Evolutionary conservation across 1,139 yeast species (phyloP).

Genomic region (Wickerhamomyces sp.): DNA sequence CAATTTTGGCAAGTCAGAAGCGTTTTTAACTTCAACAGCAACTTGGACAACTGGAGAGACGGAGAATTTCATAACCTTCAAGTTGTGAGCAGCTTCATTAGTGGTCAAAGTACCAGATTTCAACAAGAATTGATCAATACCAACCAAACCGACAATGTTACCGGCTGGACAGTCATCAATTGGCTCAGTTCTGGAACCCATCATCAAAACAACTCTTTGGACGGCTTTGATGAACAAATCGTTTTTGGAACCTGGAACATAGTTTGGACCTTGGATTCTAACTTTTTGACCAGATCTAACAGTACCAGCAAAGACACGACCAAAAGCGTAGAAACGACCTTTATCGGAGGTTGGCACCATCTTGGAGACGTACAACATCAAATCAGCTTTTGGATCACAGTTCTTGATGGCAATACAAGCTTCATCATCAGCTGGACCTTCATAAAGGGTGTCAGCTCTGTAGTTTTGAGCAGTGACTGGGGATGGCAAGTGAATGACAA

Average conservation of each 20-base stretch:
- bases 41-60: slow-evolving; percentile 99
- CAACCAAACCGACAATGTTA: slow-evolving; percentile 99
- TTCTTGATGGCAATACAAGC: slow-evolving; percentile 88
- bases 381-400: slow-evolving; percentile 98
- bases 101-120: slow-evolving; percentile 99
- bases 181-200: slow-evolving; percentile 98
- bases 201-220: slow-evolving; percentile 99
- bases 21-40: slow-evolving; percentile 99
- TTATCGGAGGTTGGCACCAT: slow-evolving; percentile 99
- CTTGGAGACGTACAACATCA: slow-evolving; percentile 99
- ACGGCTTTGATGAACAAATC: slow-evolving; percentile 95
- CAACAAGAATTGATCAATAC: slow-evolving; percentile 99
- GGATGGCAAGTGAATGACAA: slow-evolving; percentile 97
- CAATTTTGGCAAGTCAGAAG: slow-evolving; percentile 98
- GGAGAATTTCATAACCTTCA: slow-evolving; percentile 99
- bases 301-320: slow-evolving; percentile 99
- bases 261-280: slow-evolving; percentile 99
- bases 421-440: slow-evolving; percentile 97
- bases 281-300: slow-evolving; percentile 98
- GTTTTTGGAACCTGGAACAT: slow-evolving; percentile 96
- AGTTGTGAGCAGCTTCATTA: slow-evolving; percentile 94
- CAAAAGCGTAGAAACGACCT: slow-evolving; percentile 99
- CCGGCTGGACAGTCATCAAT: slow-evolving; percentile 99
- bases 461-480: slow-evolving; percentile 98
- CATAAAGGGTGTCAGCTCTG: slow-evolving; percentile 99